A percentile compares a stretch with the other conserved stretches of the same genome.
phyloP scores from a whole-genome alignment of 331 rosid species.

The Malus hybrid region DNA sequence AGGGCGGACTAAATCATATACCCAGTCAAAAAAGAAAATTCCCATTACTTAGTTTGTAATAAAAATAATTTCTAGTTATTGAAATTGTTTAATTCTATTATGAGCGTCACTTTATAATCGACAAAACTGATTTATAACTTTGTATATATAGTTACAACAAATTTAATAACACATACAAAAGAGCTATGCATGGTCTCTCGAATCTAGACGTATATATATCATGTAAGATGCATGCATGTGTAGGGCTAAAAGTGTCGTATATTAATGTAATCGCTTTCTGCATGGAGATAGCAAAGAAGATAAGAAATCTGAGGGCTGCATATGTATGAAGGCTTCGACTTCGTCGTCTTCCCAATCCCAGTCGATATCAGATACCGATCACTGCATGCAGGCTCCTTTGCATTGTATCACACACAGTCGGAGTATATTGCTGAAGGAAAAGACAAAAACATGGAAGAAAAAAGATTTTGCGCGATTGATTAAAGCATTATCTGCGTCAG shows the following conservation, averaged over 20 bases:
- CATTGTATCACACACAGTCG: conserved; percentile 2
- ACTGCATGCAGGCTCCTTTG: background rate
- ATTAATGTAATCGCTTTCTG: background rate
- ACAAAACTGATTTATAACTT: no score
- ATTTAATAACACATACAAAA: no score
- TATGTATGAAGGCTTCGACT: background rate
- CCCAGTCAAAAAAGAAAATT: no score
- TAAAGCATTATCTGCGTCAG: conserved; percentile 28
- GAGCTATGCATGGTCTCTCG: no score
- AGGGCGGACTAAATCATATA: no score
- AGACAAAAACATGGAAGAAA: conserved; percentile 56
- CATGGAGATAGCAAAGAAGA: background rate
- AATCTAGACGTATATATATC: background rate
- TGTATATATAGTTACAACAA: no score
- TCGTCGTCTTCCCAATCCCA: conserved; percentile 11
- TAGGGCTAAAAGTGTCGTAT: background rate
- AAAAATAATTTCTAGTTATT: no score
- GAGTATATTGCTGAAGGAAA: conserved; percentile 34
- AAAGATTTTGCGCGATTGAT: conserved; percentile 40
- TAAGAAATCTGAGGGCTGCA: conserved; percentile 6
- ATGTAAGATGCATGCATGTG: background rate
- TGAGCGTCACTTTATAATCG: no score
- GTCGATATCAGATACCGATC: background rate
- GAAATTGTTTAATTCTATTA: no score
- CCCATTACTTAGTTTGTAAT: no score